Conservation (phyloP, 768 basidiomycete species). For the Boletellus ananas region DNA sequence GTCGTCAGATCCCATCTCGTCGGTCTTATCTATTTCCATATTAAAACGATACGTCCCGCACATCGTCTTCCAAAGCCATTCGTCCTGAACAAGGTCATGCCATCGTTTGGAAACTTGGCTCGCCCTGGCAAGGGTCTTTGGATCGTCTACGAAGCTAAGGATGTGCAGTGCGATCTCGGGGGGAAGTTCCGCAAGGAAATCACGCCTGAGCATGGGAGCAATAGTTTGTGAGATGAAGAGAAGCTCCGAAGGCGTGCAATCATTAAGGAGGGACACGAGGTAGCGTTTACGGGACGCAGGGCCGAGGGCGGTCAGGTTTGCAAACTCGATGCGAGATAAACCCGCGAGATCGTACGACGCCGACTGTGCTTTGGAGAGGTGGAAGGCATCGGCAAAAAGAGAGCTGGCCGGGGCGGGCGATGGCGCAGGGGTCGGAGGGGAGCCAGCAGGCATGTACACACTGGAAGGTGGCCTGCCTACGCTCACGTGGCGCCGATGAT, state of each 20-base stretch:
- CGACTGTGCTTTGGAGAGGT: conserved; percentile 12
- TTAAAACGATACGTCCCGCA: conserved; percentile 55
- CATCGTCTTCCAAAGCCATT: conserved; percentile 78
- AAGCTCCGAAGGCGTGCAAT: conserved; percentile 60
- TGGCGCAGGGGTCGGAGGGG: conserved; percentile 61
- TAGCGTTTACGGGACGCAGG: conserved; percentile 47
- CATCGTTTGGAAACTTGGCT: conserved; percentile 69
- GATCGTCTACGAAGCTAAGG: conserved; percentile 73
- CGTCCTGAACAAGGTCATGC: conserved; percentile 66
- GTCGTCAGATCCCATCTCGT: conserved; percentile 26
- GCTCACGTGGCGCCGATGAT: conserved; percentile 15
- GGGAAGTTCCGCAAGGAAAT: conserved; percentile 55
- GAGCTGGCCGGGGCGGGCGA: conserved; percentile 52
- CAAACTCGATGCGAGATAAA: conserved; percentile 32
- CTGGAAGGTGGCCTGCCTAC: conserved; percentile 26
- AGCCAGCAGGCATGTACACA: conserved; percentile 50
- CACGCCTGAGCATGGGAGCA: conserved; percentile 59
- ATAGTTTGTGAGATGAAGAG: conserved; percentile 63
- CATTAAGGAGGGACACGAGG: conserved; percentile 46
- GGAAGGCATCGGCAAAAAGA: conserved; percentile 36
- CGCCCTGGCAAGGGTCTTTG: conserved; percentile 64
- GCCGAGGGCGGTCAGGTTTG: conserved; percentile 30
- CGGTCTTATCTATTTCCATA: conserved; percentile 10
- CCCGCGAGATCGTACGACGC: conserved; percentile 21
- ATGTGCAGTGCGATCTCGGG: conserved; percentile 74